A percentile compares a stretch with the other conserved stretches of the same genome.
These are phyloP conservation scores for Clonostachys rosea DNA, from an alignment of 2,329 filamentous ascomycete genomes.

Conservation along the genomic window DNA sequence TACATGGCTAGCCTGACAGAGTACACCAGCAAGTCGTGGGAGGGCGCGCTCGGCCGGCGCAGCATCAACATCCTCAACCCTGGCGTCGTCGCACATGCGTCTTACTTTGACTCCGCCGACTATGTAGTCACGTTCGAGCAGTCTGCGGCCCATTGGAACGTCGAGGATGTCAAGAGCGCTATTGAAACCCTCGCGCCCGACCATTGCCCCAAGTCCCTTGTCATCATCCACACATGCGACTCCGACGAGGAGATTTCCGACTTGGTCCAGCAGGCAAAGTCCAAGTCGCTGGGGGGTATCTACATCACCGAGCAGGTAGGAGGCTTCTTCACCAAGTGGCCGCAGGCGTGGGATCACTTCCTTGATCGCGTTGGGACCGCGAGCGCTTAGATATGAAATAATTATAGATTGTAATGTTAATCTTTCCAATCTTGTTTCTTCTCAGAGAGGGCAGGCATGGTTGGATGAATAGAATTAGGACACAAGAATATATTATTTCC, in stretches of 20 bases:
- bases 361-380: not conserved
- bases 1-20: constrained; percentile 14
- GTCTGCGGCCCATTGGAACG: constrained; percentile 8
- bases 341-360: constrained; percentile 6
- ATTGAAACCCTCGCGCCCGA: not conserved
- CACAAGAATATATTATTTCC: too few relatives aligned
- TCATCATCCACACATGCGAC: constrained; percentile 8
- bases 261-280: not conserved
- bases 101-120: constrained; percentile 32
- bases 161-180: not conserved
- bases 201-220: constrained; percentile 5
- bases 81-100: constrained; percentile 31
- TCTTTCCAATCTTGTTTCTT: too few relatives aligned
- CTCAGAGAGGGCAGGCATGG: too few relatives aligned
- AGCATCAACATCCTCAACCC: constrained; percentile 34
- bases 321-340: constrained; percentile 11
- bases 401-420: too few relatives aligned
- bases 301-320: constrained; percentile 10
- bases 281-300: constrained; percentile 7
- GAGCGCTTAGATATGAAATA: too few relatives aligned
- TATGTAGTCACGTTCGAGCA: constrained; percentile 38
- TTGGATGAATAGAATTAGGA: too few relatives aligned
- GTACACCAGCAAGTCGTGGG: constrained; percentile 13
- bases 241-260: not conserved
- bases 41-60: constrained; percentile 1